Base-by-base conservation (phyloP, 495 filamentous ascomycete species). In the Penicillium goetzii region DNA sequence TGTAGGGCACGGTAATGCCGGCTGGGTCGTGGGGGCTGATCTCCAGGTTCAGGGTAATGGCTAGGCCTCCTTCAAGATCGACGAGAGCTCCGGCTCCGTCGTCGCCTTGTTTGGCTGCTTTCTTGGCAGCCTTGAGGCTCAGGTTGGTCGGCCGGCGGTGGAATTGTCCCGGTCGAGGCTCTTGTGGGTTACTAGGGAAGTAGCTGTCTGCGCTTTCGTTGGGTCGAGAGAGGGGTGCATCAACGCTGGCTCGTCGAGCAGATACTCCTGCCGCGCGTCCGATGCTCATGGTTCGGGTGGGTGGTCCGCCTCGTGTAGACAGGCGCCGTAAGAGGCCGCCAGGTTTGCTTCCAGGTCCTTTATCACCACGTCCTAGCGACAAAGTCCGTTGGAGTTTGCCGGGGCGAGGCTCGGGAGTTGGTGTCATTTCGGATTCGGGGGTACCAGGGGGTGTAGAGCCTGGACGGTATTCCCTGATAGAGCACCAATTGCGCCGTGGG, bases 401-500 rank as follows among this genome's bases (percentile, higher is more conserved):
- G n/a, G 82, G 80, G 9, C 83, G 78, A 26, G 82, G 74, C 40
- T 87, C 74, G 15, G 59, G 62, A 11, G 65, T 59, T 17, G 66
- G 67, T 47, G 67, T 65, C 32, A 68, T 56, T 50, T 74, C 71
- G 2, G 77, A 70, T 7, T 77, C 74, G 5, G 82, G 82, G 9
- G 90, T 89, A 2, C 80, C 80, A 2, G 86, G 88, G n/a, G 92
- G 92, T 0, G 90, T 94, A 47, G 70, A 74, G 21, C 82, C 92
- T 3, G 92, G 92, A n/a, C 85, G 79, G 70, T 94, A 97, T 68
- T 88, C 80, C 32, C 90, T 84, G 63, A 97, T 93, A 8, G 91
- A 90, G 75, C 92, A 96, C 91, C 92, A 97, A 68, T 97, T 97
- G 32, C 93, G 85, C 41, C 96, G 88, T 30, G 93, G 93, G 14